These are phyloP conservation scores for Podospora didyma DNA, from an alignment of 495 filamentous ascomycete genomes.

Conservation along the genomic window DNA sequence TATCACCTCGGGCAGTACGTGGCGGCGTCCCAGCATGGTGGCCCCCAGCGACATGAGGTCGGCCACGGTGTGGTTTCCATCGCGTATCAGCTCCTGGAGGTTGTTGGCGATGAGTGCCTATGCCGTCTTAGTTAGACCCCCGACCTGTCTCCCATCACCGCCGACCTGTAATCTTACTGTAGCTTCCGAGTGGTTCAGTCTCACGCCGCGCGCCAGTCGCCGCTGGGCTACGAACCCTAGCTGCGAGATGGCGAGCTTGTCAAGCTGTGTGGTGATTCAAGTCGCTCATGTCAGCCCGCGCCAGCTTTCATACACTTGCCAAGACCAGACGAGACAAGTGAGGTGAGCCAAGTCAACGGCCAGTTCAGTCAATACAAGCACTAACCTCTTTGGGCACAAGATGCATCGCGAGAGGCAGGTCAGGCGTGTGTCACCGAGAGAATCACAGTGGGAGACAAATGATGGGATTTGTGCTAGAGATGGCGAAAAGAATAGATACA, in stretches of 20 bases:
- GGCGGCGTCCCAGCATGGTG: conserved; percentile 89
- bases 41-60: conserved; percentile 90
- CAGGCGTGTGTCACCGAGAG: background rate
- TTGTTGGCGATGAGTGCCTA: conserved; percentile 87
- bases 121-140: conserved; percentile 9
- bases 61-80: conserved; percentile 88
- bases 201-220: conserved; percentile 82
- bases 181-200: conserved; percentile 88
- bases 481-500: background rate
- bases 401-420: conserved; percentile 57
- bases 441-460: background rate
- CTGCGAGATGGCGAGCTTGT: conserved; percentile 94
- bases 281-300: background rate
- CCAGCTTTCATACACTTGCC: background rate
- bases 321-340: background rate
- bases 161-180: conserved; percentile 70
- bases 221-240: conserved; percentile 84
- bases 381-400: conserved; percentile 81
- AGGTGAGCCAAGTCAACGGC: background rate
- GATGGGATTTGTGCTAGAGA: background rate
- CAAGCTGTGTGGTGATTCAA: conserved; percentile 55
- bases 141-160: too few relatives aligned
- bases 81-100: conserved; percentile 94
- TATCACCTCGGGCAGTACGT: conserved; percentile 81
- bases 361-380: conserved; percentile 14